Base-by-base conservation (phyloP, 495 filamentous ascomycete species). In the Echria macrotheca region DNA sequence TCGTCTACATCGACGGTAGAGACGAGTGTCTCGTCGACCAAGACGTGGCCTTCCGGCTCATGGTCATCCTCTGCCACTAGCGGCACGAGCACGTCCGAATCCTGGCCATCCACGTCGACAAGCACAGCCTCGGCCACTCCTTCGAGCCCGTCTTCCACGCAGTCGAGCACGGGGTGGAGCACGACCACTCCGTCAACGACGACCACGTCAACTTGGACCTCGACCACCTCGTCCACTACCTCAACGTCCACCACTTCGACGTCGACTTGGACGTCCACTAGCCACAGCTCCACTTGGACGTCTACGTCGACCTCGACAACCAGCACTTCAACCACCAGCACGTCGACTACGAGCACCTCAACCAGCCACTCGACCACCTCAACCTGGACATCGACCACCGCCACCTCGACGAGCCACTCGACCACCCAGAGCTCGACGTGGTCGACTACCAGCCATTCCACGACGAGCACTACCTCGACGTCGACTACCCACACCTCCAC, bases 201-300 rank as follows among this genome's bases (percentile, higher is more conserved):
- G 28, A 12, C 28, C 7, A 6, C 28, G 28, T 31, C 6, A 6
- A 6, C 28, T 12, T 31, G 7, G 28, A 12, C 28, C 12, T 31
- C 28, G 28, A n/a, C n/a, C n/a, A 6, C 28, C 12, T 31, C 21
- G 1, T 17, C 12, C 12, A 17, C 38, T 9, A 35, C 41, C 14
- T 25, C 52, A 26, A 46, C 45, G n/a, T 45, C 38, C 10, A 33
- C 42, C 28, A 47, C 24, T 18, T 22, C 54, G 10, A 31, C 14
- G 43, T 22, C 54, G 19, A 31, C 37, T n/a, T n/a, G n/a, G 3
- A 26, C n/a, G 17, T 17, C 35, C 29, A 23, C 18, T 17, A 19
- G 19, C 44, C 11, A 22, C 36, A 36, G n/a, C 15, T 19, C 26
- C 14, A 26, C 17, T 14, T 28, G 32, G 2, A 43, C 11, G 12